These are phyloP conservation scores for Trichosporon inkin DNA, from an alignment of 1,284 basidiomycete species.

Conservation along the genomic window DNA sequence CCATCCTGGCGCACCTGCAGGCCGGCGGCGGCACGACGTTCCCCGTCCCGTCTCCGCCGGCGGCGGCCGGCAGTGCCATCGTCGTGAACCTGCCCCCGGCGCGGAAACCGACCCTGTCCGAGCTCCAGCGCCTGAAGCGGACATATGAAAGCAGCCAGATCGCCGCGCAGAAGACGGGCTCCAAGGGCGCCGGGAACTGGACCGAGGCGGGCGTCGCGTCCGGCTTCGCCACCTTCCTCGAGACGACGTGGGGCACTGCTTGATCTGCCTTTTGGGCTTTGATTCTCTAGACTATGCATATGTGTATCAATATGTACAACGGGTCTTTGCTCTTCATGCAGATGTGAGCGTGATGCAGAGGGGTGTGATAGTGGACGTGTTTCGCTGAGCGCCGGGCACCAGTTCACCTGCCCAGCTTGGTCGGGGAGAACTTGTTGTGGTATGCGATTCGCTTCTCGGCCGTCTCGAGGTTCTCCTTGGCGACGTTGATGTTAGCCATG, in stretches of 20 bases:
- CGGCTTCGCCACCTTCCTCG: constrained; percentile 74
- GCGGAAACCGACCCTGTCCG: constrained; percentile 69
- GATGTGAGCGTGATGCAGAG: not conserved
- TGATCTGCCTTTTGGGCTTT: not conserved
- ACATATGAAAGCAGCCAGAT: constrained; percentile 83
- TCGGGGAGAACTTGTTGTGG: not conserved
- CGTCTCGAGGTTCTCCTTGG: constrained; percentile 17
- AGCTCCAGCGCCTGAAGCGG: constrained; percentile 78
- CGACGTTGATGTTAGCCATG: constrained; percentile 17
- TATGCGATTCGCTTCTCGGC: constrained; percentile 9
- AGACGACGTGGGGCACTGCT: constrained; percentile 55
- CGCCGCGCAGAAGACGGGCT: constrained; percentile 77
- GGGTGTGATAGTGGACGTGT: not conserved
- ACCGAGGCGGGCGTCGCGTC: constrained; percentile 64
- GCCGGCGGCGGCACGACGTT: constrained; percentile 56
- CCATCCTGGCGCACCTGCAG: constrained; percentile 58
- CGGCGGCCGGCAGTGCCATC: constrained; percentile 40
- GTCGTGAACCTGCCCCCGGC: constrained; percentile 59
- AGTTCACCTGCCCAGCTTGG: not conserved
- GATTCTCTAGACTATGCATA: constrained; percentile 5
- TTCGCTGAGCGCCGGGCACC: not conserved
- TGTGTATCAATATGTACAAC: constrained; percentile 5
- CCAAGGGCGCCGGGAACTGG: constrained; percentile 78
- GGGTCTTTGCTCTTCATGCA: not conserved
- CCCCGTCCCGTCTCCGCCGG: constrained; percentile 56